Evolutionary conservation across 2,329 filamentous ascomycete genomes (phyloP).

Genomic region (Metarhizium sp.): DNA sequence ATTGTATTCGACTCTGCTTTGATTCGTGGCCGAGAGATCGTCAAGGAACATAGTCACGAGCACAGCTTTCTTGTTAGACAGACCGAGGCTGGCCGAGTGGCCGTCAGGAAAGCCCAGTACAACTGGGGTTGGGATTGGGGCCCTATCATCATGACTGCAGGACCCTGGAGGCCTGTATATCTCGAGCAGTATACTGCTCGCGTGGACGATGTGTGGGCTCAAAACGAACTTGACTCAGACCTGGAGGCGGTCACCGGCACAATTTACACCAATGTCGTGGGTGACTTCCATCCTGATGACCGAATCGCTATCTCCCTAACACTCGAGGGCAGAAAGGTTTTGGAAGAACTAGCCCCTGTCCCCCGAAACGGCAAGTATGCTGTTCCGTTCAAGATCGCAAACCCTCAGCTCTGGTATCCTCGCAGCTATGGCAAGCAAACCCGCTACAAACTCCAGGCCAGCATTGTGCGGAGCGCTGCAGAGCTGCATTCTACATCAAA

Average conservation of each 20-base stretch:
- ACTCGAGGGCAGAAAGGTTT: conserved; percentile 8
- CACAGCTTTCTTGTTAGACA: conserved; percentile 43
- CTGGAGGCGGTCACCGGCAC: conserved; percentile 15
- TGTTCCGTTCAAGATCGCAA: conserved; percentile 21
- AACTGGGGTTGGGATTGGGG: conserved; percentile 69
- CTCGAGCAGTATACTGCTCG: conserved; percentile 53
- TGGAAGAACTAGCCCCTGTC: conserved; percentile 8
- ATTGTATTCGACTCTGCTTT: conserved; percentile 49
- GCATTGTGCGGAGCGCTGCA: not conserved
- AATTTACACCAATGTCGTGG: conserved; percentile 27
- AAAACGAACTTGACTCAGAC: conserved; percentile 25
- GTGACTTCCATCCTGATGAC: conserved; percentile 15
- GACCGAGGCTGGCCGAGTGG: conserved; percentile 27
- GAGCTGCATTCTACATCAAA: conserved; percentile 24
- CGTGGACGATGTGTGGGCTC: conserved; percentile 47
- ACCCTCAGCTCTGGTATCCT: conserved; percentile 23
- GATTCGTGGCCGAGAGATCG: conserved; percentile 34
- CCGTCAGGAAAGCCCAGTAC: conserved; percentile 45
- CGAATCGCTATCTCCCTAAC: conserved; percentile 18
- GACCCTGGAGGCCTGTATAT: conserved; percentile 57
- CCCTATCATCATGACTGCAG: conserved; percentile 50
- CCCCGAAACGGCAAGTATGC: not conserved
- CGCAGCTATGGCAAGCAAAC: conserved; percentile 8
- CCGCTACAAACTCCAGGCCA: not conserved
- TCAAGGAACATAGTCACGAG: not conserved